Conservation (phyloP, 305 asterid species). For the Ilex paraguariensis region DNA sequence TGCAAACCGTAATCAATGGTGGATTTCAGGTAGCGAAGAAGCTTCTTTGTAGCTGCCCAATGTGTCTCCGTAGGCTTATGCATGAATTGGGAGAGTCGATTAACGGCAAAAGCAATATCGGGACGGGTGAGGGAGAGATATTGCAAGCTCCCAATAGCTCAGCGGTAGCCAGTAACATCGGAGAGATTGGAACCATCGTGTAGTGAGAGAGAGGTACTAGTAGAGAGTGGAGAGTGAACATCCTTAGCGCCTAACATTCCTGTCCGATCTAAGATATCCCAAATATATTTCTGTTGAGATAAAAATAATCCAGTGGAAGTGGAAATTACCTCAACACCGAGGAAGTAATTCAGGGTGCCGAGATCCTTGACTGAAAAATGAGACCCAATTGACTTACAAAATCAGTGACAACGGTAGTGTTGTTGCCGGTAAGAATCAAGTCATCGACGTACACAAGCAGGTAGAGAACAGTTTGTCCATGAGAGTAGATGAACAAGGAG, state of each 20-base stretch:
- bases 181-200: neutral
- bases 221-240: neutral
- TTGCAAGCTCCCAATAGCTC: neutral
- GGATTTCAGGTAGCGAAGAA: neutral
- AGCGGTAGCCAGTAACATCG: neutral
- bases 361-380: too few species aligned
- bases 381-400: too few species aligned
- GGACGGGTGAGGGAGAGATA: neutral
- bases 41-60: neutral
- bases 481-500: too few species aligned
- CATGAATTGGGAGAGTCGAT: neutral
- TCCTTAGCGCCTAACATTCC: neutral
- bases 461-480: too few species aligned
- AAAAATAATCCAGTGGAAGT: neutral
- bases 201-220: neutral
- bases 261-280: neutral
- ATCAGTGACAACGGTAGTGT: too few species aligned
- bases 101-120: neutral
- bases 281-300: neutral
- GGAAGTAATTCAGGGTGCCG: neutral
- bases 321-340: neutral
- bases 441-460: too few species aligned
- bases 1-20: neutral
- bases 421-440: too few species aligned
- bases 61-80: neutral